Base-by-base conservation (phyloP, 73 alveolate species). In the Stentor roeselii region DNA sequence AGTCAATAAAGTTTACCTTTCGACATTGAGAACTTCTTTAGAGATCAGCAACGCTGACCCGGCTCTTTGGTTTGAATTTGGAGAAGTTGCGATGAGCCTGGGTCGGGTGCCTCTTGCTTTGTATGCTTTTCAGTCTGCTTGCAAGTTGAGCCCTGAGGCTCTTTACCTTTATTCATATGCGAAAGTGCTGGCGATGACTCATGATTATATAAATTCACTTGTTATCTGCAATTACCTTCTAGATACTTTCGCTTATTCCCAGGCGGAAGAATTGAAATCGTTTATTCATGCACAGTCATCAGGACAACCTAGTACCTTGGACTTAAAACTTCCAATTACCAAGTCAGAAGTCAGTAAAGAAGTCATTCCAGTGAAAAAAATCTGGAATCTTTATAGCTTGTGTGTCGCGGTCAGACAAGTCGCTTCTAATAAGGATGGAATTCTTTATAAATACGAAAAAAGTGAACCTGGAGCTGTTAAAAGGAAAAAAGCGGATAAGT, bases 171-270 rank as follows among this genome's bases (percentile, higher is more conserved):
- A 21, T 21, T 21, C 80, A 15, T 32, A 21, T 34, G 37, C 80
- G 27, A 30, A 30, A 67, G 37, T 27, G 14, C 37, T 67, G 34
- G 21, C 80, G 11, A 11, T 50, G 21, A 50, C 67, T 21, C 37
- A 67, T 67, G 80, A 67, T 32, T 67, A 67, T 34, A 32, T 67
- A 67, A 67, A 67, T 34, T n/a, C 80, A 36, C 80, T 67, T 21
- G 80, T 40, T 1, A 67, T 67, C 2, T n/a, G 15, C 1, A 67
- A 67, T 67, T 67, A 21, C 34, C 37, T 67, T 1, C 21, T 67
- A 1, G 80, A 67, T 21, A 34, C 80, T 30, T 32, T 27, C 1
- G 21, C 21, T 32, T 67, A 21, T 67, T 36, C 21, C 21, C 80
- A 36, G 27, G 80, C 80, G 27, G 0, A 67, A n/a, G 41, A 67